Evolutionary conservation across 495 filamentous ascomycete genomes (phyloP).

Genomic region (Sporormia fimetaria): DNA sequence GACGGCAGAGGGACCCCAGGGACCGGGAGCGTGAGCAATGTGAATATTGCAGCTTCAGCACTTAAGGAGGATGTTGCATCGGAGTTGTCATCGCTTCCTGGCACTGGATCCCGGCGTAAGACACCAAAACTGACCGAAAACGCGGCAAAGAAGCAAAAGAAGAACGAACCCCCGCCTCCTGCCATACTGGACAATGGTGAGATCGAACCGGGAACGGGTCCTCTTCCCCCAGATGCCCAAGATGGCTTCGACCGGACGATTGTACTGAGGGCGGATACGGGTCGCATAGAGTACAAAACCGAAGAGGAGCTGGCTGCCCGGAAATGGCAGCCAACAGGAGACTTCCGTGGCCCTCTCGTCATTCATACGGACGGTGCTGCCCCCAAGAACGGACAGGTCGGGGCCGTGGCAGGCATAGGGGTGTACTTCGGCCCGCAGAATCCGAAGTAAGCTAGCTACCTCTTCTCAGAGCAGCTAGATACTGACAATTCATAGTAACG

Average conservation of each 20-base stretch:
- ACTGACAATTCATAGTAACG: constrained; percentile 42
- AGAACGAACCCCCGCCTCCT: constrained; percentile 19
- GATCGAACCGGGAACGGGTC: constrained; percentile 44
- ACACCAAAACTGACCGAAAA: constrained; percentile 20
- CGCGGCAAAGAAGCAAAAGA: constrained; percentile 33
- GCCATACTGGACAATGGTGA: constrained; percentile 24
- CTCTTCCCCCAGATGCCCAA: constrained; percentile 43
- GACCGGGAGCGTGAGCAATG: constrained; percentile 7
- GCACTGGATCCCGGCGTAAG: constrained; percentile 3
- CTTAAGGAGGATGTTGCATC: constrained; percentile 26
- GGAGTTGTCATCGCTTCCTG: too few species aligned
- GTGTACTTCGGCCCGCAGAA: constrained; percentile 76
- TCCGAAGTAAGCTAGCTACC: constrained; percentile 41
- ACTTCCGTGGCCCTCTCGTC: constrained; percentile 41
- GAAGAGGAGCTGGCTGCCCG: constrained; percentile 38
- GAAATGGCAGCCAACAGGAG: constrained; percentile 33
- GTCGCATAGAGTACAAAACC: constrained; percentile 50
- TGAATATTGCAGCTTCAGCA: constrained; percentile 13
- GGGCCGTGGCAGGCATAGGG: constrained; percentile 71
- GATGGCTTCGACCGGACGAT: constrained; percentile 55
- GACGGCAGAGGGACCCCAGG: constrained; percentile 28
- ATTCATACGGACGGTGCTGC: constrained; percentile 89
- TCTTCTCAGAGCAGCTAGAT: not conserved
- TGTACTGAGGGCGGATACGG: constrained; percentile 43
- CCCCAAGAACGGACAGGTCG: constrained; percentile 59